These are phyloP conservation scores for Trichoderma sp. DNA, from an alignment of 2,329 filamentous ascomycete species.

Conservation along the genomic window DNA sequence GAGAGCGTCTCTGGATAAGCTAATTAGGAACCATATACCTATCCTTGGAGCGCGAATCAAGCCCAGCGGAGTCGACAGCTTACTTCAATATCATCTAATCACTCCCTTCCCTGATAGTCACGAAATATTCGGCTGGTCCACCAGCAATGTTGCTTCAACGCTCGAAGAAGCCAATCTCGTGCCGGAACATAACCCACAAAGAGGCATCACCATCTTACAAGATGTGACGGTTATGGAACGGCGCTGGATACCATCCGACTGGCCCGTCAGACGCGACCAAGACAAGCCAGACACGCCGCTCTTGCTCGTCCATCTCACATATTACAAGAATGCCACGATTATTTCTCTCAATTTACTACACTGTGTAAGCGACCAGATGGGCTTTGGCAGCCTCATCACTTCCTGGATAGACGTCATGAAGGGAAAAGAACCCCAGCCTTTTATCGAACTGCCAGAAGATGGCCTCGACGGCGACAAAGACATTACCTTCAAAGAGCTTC, in stretches of 20 bases:
- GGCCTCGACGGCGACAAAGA: slow-evolving; percentile 19
- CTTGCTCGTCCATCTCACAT: slow-evolving; percentile 26
- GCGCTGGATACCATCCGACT: slow-evolving; percentile 14
- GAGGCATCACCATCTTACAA: background rate
- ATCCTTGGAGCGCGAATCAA: slow-evolving; percentile 23
- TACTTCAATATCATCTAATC: slow-evolving; percentile 21
- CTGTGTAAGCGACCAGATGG: slow-evolving; percentile 25
- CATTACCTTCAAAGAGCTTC: slow-evolving; percentile 16
- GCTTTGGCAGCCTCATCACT: slow-evolving; percentile 23
- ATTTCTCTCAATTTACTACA: slow-evolving; percentile 25
- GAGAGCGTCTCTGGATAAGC: slow-evolving; percentile 19
- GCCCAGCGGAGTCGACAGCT: background rate
- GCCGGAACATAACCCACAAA: background rate
- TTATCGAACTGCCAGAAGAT: slow-evolving; percentile 15
- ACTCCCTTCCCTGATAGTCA: slow-evolving; percentile 9
- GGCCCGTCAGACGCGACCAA: slow-evolving; percentile 21
- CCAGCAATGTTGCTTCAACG: background rate
- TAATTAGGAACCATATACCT: slow-evolving; percentile 23
- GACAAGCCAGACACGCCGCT: slow-evolving; percentile 24
- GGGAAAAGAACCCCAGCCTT: slow-evolving; percentile 22
- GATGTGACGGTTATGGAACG: background rate
- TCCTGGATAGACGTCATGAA: slow-evolving; percentile 24
- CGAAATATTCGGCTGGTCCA: slow-evolving; percentile 23
- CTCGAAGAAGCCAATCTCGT: background rate
- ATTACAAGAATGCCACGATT: slow-evolving; percentile 24